A percentile compares a stretch with the other conserved stretches of the same genome.
Conservation (phyloP, 2,329 filamentous ascomycete species). For the Ceratocystis lukuohia region DNA sequence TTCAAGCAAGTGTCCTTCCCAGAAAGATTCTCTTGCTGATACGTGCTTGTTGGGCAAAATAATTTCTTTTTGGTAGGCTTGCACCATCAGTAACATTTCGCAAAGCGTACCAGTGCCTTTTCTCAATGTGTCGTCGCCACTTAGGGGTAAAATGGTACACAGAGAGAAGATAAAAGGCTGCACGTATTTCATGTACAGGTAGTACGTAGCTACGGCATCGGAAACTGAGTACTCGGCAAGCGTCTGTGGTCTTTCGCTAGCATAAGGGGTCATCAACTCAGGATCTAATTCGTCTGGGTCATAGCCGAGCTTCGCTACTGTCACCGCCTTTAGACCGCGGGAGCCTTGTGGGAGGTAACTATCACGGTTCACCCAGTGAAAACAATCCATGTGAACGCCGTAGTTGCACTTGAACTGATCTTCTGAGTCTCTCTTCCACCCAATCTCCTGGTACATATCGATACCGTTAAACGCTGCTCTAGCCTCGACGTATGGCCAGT, state of each 20-base stretch:
- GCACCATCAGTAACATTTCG: slow-evolving; percentile 98
- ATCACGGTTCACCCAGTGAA: slow-evolving; percentile 97
- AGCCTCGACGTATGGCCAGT: slow-evolving; percentile 97
- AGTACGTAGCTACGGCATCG: slow-evolving; percentile 96
- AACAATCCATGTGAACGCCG: slow-evolving; percentile 97
- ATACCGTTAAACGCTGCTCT: slow-evolving; percentile 88
- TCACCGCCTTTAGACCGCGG: slow-evolving; percentile 92
- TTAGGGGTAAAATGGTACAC: slow-evolving; percentile 88
- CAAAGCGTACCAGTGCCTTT: slow-evolving; percentile 98
- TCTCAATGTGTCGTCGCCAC: slow-evolving; percentile 79
- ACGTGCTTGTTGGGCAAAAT: slow-evolving; percentile 93
- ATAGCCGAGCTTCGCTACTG: slow-evolving; percentile 93
- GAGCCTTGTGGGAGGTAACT: slow-evolving; percentile 95
- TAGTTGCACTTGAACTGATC: slow-evolving; percentile 95
- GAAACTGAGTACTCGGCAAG: slow-evolving; percentile 97
- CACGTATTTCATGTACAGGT: slow-evolving; percentile 99
- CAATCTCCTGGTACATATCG: slow-evolving; percentile 98
- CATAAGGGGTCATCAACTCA: slow-evolving; percentile 90
- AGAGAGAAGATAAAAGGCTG: slow-evolving; percentile 98
- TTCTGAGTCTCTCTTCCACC: slow-evolving; percentile 87
- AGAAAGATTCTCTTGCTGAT: slow-evolving; percentile 81
- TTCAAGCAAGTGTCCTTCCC: slow-evolving; percentile 89
- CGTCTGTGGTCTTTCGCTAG: slow-evolving; percentile 79
- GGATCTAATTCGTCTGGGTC: slow-evolving; percentile 96
- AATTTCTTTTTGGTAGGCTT: slow-evolving; percentile 85